These are phyloP conservation scores for Kazachstania taianensis DNA, from an alignment of 805 yeast genomes.

Conservation along the genomic window DNA sequence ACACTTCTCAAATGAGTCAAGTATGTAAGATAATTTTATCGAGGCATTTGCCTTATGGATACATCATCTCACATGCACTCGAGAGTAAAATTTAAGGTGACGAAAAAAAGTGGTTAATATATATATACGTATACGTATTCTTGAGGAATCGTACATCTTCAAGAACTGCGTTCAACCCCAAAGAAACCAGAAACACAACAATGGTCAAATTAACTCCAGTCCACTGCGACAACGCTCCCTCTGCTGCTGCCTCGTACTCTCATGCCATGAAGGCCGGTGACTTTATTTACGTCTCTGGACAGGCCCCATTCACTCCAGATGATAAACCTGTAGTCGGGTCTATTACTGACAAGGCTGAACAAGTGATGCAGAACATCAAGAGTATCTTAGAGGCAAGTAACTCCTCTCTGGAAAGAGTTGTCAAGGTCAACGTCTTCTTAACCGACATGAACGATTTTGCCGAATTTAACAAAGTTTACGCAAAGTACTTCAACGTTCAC, in stretches of 20 bases:
- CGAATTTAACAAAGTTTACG: conserved; percentile 78
- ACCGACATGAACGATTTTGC: conserved; percentile 84
- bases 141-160: too few relatives aligned
- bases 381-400: conserved; percentile 77
- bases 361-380: conserved; percentile 55
- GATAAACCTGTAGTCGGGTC: conserved; percentile 71
- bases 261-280: conserved; percentile 91
- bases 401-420: conserved; percentile 72
- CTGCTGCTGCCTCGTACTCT: conserved; percentile 93
- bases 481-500: conserved; percentile 60
- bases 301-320: conserved; percentile 80
- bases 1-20: too few relatives aligned
- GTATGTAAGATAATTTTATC: too few relatives aligned
- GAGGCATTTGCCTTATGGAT: too few relatives aligned
- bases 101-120: too few relatives aligned
- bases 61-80: too few relatives aligned
- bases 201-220: conserved; percentile 35
- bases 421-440: conserved; percentile 80
- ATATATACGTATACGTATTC: too few relatives aligned
- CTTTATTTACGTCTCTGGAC: conserved; percentile 87
- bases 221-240: conserved; percentile 73
- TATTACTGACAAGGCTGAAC: conserved; percentile 69
- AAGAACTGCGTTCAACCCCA: too few relatives aligned
- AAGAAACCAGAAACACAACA: conserved; percentile 2
- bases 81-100: too few relatives aligned